Conservation (phyloP, 495 filamentous ascomycete genomes). For the Penicillium egyptiacum region DNA sequence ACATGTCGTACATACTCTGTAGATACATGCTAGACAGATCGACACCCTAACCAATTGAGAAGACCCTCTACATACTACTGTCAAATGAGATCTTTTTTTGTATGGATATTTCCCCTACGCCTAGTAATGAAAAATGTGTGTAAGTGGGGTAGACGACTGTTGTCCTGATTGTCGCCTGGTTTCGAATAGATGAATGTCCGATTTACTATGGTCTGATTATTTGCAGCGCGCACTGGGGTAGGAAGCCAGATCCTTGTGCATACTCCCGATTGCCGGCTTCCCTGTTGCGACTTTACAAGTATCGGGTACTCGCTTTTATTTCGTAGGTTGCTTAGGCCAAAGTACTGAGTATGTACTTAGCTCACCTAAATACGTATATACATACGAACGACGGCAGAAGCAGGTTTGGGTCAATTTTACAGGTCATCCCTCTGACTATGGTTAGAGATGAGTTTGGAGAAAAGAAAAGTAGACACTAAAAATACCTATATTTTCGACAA, state of each 20-base stretch:
- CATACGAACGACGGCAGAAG: too few relatives aligned
- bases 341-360: background rate
- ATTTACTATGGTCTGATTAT: background rate
- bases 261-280: too few relatives aligned
- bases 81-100: background rate
- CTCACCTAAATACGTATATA: background rate
- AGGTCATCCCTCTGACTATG: background rate
- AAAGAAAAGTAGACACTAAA: background rate
- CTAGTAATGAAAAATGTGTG: background rate
- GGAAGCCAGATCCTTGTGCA: background rate
- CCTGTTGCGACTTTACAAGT: background rate
- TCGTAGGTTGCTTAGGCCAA: background rate
- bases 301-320: background rate
- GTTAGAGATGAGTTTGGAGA: background rate
- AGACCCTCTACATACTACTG: background rate
- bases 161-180: background rate
- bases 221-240: background rate
- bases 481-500: background rate
- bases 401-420: too few relatives aligned
- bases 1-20: background rate
- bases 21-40: background rate
- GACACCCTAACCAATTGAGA: background rate
- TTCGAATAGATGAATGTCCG: background rate
- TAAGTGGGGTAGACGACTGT: background rate
- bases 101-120: background rate